Percentiles rank a stretch among this genome's conserved stretches.
These are phyloP conservation scores for Corynespora cassiicola DNA, from an alignment of 2,329 filamentous ascomycete genomes.

Conservation along the genomic window DNA sequence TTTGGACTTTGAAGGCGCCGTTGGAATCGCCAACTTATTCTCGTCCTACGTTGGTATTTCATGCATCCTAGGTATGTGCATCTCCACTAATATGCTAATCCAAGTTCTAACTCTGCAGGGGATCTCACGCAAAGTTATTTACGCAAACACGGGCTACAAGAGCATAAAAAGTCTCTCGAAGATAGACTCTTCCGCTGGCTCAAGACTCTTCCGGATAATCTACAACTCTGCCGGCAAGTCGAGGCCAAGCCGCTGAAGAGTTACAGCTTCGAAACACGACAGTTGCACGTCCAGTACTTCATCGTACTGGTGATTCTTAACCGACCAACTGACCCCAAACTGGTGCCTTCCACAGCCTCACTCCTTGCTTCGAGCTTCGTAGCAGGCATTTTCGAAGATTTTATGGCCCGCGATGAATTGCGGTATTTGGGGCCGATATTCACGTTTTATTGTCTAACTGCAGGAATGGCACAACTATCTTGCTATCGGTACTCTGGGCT, in stretches of 20 bases:
- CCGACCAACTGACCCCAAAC: constrained; percentile 36
- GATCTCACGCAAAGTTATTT: constrained; percentile 50
- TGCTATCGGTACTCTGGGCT: constrained; percentile 45
- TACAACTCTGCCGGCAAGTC: constrained; percentile 31
- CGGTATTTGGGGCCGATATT: constrained; percentile 49
- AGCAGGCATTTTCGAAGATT: constrained; percentile 52
- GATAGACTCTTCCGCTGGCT: constrained; percentile 50
- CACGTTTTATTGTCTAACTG: constrained; percentile 50
- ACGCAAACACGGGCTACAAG: constrained; percentile 38
- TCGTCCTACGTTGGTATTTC: constrained; percentile 48
- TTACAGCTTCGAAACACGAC: constrained; percentile 45
- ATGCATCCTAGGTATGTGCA: constrained; percentile 38
- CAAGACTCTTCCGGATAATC: constrained; percentile 41
- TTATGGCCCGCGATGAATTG: constrained; percentile 50
- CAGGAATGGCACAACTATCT: constrained; percentile 48
- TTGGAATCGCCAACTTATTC: constrained; percentile 43
- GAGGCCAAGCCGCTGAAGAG: constrained; percentile 29
- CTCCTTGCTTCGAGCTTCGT: constrained; percentile 50
- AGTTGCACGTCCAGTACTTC: constrained; percentile 49
- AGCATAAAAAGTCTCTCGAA: constrained; percentile 41
- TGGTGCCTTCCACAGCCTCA: constrained; percentile 44
- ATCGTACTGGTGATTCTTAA: constrained; percentile 48
- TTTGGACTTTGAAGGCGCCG: constrained; percentile 42
- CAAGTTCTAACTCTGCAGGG: constrained; percentile 17
- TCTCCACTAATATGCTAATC: neutral